phyloP scores from a whole-genome alignment of 768 basidiomycete genomes.

The Suillus tomentosus region DNA sequence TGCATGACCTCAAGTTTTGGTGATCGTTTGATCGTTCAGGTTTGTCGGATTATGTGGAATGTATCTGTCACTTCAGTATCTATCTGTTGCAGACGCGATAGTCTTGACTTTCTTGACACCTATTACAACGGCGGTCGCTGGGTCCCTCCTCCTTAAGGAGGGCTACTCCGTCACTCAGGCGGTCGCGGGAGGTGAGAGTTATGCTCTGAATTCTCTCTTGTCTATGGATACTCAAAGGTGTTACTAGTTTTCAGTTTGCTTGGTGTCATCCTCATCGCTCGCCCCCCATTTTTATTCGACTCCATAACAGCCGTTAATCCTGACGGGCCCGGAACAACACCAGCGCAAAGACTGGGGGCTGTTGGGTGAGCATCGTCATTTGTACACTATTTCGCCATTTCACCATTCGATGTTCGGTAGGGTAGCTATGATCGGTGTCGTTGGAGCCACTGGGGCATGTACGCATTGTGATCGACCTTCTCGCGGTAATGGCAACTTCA shows the following conservation, averaged over 20 bases:
- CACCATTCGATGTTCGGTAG: slow-evolving; percentile 33
- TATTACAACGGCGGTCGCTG: slow-evolving; percentile 62
- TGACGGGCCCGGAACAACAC: slow-evolving; percentile 22
- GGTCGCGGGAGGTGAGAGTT: slow-evolving; percentile 48
- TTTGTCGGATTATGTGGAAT: slow-evolving; percentile 72
- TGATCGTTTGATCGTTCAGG: slow-evolving; percentile 34
- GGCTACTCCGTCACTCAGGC: slow-evolving; percentile 54
- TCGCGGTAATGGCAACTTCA: neutral
- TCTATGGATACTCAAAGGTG: neutral
- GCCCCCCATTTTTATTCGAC: slow-evolving; percentile 76
- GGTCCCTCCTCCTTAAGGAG: slow-evolving; percentile 66
- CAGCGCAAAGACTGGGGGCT: slow-evolving; percentile 52
- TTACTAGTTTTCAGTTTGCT: slow-evolving; percentile 59
- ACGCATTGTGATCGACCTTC: slow-evolving; percentile 26
- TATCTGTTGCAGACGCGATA: slow-evolving; percentile 77
- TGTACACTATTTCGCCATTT: neutral
- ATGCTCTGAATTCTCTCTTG: neutral
- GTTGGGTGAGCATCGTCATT: slow-evolving; percentile 45
- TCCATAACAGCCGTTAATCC: slow-evolving; percentile 1
- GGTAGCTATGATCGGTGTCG: slow-evolving; percentile 62
- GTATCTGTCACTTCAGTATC: slow-evolving; percentile 70
- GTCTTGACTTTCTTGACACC: slow-evolving; percentile 78
- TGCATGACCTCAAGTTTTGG: neutral
- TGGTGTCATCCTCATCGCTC: slow-evolving; percentile 81
- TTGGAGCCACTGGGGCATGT: slow-evolving; percentile 72